Evolutionary conservation across 1,139 yeast genomes (phyloP), one percentile per base, ranked within the genome.

Genomic region (Kluyveromyces marxianus): DNA sequence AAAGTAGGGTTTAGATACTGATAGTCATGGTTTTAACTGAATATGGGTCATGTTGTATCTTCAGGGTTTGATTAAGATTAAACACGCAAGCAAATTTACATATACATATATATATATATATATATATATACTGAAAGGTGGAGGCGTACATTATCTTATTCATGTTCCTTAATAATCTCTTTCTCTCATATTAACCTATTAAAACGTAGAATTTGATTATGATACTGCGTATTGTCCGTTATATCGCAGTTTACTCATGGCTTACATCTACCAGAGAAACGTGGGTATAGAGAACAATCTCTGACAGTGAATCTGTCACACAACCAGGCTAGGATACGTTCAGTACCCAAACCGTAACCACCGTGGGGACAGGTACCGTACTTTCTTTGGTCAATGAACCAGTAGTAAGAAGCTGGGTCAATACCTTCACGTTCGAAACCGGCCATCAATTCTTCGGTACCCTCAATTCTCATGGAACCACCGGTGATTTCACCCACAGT

Each of bases 291-390:
- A 33, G 96, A 85, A 70, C 98, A 92, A 68, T 92, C 98, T 74
- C 97, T 85, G 53, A 92, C 97, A 35, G 98, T 94, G 74, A 81
- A 92, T 70, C 98, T 79, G 77, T 90, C 84, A 72, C 97, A 89
- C 66, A 92, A 77, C 98, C 98, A 92, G 35, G 98, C 98, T 58
- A 92, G 76, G 60, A 92, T 87, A 72, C 99, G 86, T 74, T 92
- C 99, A 43, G 97, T 87, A 56, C 99, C 99, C 55, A 92, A 71
- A 61, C 99, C 99, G 71, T 92, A 92, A 56, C 99, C 99, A 68
- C 99, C 99, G 65, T 92, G 98, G 42, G 97, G 97, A 70, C 88
- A 87, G 27, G 97, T 83, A 67, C 99, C 99, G 69, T 94, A 90
- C 70, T 84, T 84, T 71, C 98, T 83, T 72, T 84, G 94, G 67